A percentile compares a stretch with the other conserved stretches of the same genome.
Conservation (phyloP, 495 filamentous ascomycete genomes). For the Oidiodendron maius region DNA sequence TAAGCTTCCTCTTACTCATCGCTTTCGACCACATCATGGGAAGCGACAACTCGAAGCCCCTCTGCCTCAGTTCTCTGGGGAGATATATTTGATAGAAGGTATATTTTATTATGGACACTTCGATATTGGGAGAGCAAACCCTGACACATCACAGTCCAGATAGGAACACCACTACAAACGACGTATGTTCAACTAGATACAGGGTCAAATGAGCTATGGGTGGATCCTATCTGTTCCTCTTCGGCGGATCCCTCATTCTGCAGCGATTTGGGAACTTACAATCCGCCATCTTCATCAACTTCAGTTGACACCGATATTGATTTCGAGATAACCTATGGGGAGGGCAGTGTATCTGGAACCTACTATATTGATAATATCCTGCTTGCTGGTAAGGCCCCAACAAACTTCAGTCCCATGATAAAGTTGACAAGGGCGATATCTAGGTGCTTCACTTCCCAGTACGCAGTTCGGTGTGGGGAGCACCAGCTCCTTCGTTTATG, state of each 20-base stretch:
- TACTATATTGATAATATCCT: slow-evolving; percentile 4
- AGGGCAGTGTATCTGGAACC: background rate
- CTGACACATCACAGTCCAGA: slow-evolving; percentile 1
- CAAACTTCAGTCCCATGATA: background rate
- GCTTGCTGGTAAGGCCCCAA: slow-evolving; percentile 4
- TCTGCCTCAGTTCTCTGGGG: background rate
- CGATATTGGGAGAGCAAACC: background rate
- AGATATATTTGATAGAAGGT: slow-evolving; percentile 2
- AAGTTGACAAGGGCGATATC: background rate
- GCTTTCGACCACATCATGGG: background rate
- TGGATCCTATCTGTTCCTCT: slow-evolving; percentile 7
- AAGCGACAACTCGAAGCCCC: background rate
- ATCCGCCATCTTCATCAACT: background rate
- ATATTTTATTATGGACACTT: background rate
- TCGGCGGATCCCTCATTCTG: background rate
- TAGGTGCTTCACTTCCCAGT: background rate
- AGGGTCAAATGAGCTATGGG: slow-evolving; percentile 9
- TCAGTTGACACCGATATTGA: background rate
- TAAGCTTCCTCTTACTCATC: background rate
- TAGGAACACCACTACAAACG: slow-evolving; percentile 8
- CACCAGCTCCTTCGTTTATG: slow-evolving; percentile 33
- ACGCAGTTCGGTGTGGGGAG: slow-evolving; percentile 32
- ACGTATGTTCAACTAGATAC: slow-evolving; percentile 5
- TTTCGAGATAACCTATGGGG: slow-evolving; percentile 5
- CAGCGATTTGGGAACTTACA: background rate